These are phyloP conservation scores for Coffea canephora DNA, from an alignment of 257 asterid genomes.

Conservation along the genomic window DNA sequence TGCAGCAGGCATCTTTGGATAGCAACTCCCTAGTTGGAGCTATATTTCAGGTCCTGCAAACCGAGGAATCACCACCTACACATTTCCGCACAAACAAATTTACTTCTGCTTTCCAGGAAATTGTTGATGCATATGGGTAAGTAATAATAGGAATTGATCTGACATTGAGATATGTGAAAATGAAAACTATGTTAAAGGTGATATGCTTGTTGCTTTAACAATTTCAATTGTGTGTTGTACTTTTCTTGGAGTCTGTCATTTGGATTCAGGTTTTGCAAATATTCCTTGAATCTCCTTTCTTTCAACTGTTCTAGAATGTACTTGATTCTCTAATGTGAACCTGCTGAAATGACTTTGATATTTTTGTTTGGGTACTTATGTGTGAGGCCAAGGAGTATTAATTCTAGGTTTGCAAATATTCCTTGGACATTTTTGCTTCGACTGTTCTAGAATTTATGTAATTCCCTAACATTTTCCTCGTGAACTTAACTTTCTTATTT, in stretches of 20 bases:
- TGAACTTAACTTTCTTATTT: too few species aligned
- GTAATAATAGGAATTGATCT: conserved; percentile 13
- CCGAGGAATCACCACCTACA: conserved; percentile 62
- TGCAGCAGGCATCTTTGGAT: conserved; percentile 47
- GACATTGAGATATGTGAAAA: not conserved
- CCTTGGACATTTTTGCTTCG: too few species aligned
- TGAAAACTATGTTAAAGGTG: not conserved
- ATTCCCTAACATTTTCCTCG: too few species aligned
- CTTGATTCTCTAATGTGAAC: not conserved
- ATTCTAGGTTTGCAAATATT: too few species aligned
- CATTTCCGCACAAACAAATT: conserved; percentile 56
- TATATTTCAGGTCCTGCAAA: conserved; percentile 53
- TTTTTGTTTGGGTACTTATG: too few species aligned
- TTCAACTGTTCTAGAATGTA: not conserved
- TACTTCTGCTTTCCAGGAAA: conserved; percentile 58
- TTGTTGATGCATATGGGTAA: conserved; percentile 73
- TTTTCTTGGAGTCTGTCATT: not conserved
- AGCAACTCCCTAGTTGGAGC: conserved; percentile 56
- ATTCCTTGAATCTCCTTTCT: conserved; percentile 2
- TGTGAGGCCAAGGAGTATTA: too few species aligned
- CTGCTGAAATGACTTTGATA: too few species aligned
- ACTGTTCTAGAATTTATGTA: too few species aligned
- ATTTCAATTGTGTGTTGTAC: not conserved
- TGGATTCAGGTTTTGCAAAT: not conserved
- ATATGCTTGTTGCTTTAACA: not conserved